These are phyloP conservation scores for Juncus effusus DNA, from an alignment of 176 grass and related monocot genomes.

Conservation along the genomic window DNA sequence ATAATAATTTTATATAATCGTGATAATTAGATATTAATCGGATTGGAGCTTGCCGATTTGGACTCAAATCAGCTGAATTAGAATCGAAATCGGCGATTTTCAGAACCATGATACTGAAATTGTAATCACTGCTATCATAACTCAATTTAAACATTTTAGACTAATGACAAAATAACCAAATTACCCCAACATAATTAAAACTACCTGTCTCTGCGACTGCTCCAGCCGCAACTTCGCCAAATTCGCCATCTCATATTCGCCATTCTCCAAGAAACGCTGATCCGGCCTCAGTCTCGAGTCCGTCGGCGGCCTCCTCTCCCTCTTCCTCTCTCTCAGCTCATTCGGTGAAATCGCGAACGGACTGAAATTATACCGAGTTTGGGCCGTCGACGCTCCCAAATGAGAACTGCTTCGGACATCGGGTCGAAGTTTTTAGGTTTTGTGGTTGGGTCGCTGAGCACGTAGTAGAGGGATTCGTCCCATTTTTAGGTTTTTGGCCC, in stretches of 20 bases:
- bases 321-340: constrained; percentile 45
- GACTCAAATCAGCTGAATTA: no score
- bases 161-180: no score
- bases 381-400: constrained; percentile 71
- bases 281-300: constrained; percentile 74
- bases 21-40: no score
- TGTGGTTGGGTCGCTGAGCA: constrained; percentile 60
- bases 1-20: no score
- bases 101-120: no score
- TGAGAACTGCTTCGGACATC: no score
- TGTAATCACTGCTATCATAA: no score
- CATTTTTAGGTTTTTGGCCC: constrained; percentile 69
- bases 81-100: no score
- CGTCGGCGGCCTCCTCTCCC: constrained; percentile 56
- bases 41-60: no score
- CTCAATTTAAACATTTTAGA: no score
- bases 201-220: constrained; percentile 78
- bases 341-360: constrained; percentile 12
- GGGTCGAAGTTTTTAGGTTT: constrained; percentile 77
- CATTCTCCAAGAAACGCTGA: constrained; percentile 76
- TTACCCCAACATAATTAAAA: not conserved
- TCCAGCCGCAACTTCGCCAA: constrained; percentile 77
- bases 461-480: constrained; percentile 91
- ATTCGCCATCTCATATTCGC: constrained; percentile 88
- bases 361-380: constrained; percentile 77